phyloP scores from a whole-genome alignment of 306 rosid species.

The Begonia peltatifolia region DNA sequence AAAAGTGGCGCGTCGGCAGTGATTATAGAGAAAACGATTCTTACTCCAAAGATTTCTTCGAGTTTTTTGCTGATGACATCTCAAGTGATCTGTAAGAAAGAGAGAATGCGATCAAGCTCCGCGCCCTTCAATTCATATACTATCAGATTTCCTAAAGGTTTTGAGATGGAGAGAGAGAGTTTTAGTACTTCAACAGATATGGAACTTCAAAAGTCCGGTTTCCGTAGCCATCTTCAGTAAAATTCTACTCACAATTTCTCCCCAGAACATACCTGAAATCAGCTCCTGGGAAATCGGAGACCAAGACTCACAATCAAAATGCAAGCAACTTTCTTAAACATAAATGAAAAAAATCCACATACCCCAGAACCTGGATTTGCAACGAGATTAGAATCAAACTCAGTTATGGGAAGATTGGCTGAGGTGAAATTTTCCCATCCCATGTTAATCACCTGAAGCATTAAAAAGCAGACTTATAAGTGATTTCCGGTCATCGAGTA shows the following conservation, averaged over 20 bases:
- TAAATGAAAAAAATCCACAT: constrained; percentile 4
- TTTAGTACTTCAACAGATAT: constrained; percentile 30
- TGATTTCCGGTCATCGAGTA: background rate
- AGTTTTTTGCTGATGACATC: constrained; percentile 48
- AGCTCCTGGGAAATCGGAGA: constrained; percentile 42
- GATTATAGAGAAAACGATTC: too few species aligned
- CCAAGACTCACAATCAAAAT: constrained; percentile 1
- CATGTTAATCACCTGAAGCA: constrained; percentile 44
- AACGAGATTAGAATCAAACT: constrained; percentile 37
- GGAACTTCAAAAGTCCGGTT: constrained; percentile 42
- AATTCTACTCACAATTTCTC: constrained; percentile 56
- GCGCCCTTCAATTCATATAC: background rate
- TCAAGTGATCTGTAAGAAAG: constrained; percentile 33
- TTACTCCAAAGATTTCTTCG: constrained; percentile 40
- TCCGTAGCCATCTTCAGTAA: constrained; percentile 46
- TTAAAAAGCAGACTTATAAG: constrained; percentile 2
- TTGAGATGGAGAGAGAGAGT: background rate
- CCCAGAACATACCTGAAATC: constrained; percentile 45
- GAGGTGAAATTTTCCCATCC: constrained; percentile 54
- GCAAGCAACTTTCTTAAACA: background rate
- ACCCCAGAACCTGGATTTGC: constrained; percentile 43
- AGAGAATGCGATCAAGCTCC: background rate
- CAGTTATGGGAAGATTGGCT: constrained; percentile 39
- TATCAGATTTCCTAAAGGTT: background rate
- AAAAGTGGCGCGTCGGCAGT: too few species aligned